Base-by-base conservation (phyloP, 768 basidiomycete genomes). In the Rhizopogon vesiculosus region DNA sequence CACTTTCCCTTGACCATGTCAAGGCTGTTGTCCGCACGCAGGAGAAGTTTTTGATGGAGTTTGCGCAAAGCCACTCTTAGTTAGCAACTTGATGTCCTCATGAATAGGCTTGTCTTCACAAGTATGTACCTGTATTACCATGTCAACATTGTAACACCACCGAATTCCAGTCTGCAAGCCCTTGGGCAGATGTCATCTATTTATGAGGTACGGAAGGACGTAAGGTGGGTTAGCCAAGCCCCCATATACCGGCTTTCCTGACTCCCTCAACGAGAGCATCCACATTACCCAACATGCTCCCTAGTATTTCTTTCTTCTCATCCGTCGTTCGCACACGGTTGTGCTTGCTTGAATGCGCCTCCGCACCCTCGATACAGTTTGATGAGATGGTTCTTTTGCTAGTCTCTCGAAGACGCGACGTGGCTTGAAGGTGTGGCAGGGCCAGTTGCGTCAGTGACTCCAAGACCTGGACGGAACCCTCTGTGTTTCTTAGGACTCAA, bases 181-280 rank as follows among this genome's bases (percentile, higher is more conserved):
- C 3, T 25, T 25, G 3, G 25, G 25, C 25, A 25, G 25, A 25
- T 25, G 25, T 8, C 31, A 7, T 33, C 2, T 33, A 10, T 25
- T 7, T 33, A 33, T 33, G 31, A 2, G 8, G 31, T 8, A 10
- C 31, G 2, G 31, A 10, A 33, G 31, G 10, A 33, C 31, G 3
- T 5, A 38, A 45, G 8, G n/a, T 15, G 28, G 2, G 18, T 57
- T 65, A 81, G 35, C 70, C 83, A 54, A 92, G 68, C 6, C 93
- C 91, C 91, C 91, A 95, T 54, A 94, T 84, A 0, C 92, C 91
- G 0, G 90, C 91, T 69, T 85, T 89, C 58, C 87, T 77, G 35
- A 96, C 89, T 0, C 92, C 87, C 59, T 92, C 91, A 5, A 96
- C 91, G 9, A 96, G 77, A 31, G 89, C 87, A 66, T 95, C 93